A percentile compares a stretch with the other conserved stretches of the same genome.
These are phyloP conservation scores for Xylaria telfairii DNA, from an alignment of 495 filamentous ascomycete genomes.

Conservation along the genomic window DNA sequence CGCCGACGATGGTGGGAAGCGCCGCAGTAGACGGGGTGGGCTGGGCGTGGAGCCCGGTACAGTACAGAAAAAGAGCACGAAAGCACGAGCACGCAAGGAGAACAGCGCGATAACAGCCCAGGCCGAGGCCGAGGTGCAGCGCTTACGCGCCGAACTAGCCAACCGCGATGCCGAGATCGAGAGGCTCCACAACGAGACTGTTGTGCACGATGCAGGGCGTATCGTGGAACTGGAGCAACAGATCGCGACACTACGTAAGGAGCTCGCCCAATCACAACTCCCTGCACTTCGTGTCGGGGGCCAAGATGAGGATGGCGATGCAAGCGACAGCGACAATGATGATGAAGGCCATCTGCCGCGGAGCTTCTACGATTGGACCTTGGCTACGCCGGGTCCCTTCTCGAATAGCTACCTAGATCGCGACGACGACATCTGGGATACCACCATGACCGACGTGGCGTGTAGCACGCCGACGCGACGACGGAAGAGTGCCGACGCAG, in stretches of 20 bases:
- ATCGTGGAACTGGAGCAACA: conserved; percentile 51
- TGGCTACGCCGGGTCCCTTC: conserved; percentile 51
- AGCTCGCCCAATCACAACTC: conserved; percentile 39
- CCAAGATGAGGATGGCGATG: conserved; percentile 28
- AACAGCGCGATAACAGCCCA: conserved; percentile 39
- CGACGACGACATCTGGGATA: conserved; percentile 43
- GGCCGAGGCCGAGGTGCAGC: conserved; percentile 46
- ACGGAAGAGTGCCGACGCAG: conserved; percentile 7
- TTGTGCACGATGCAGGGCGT: conserved; percentile 47
- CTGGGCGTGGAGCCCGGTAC: not conserved
- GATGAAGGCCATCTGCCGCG: conserved; percentile 4
- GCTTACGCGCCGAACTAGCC: conserved; percentile 60
- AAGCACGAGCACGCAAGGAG: not conserved
- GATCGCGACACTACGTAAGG: conserved; percentile 42
- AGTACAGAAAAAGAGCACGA: not conserved
- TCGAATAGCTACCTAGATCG: conserved; percentile 49
- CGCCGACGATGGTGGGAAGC: conserved; percentile 72
- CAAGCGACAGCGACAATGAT: not conserved
- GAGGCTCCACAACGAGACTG: conserved; percentile 56
- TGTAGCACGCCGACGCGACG: conserved; percentile 51
- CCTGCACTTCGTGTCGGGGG: conserved; percentile 27
- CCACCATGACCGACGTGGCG: conserved; percentile 45
- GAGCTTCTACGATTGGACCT: conserved; percentile 48
- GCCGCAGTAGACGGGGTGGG: conserved; percentile 73
- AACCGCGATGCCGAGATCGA: conserved; percentile 57